These are phyloP conservation scores for Colletotrichum liaoningense DNA, from an alignment of 2,329 filamentous ascomycete species.

Conservation along the genomic window DNA sequence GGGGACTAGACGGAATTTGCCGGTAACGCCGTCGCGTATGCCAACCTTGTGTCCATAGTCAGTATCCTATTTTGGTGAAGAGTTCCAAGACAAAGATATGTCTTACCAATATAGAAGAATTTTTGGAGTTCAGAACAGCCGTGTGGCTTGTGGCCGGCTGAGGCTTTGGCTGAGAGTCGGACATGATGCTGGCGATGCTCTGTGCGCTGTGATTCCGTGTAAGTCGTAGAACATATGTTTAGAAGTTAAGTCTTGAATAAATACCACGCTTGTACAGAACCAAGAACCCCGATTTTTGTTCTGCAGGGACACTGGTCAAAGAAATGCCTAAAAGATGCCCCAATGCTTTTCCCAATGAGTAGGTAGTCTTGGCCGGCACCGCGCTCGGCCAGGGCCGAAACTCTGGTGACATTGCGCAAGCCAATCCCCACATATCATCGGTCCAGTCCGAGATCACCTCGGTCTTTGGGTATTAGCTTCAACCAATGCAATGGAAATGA, in stretches of 20 bases:
- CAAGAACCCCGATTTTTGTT: background rate
- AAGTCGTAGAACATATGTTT: background rate
- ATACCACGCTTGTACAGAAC: background rate
- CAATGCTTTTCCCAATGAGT: background rate
- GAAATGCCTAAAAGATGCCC: too few species aligned
- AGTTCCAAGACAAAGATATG: background rate
- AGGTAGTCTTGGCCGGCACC: background rate
- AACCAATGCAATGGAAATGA: background rate
- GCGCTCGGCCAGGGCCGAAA: conserved; percentile 11
- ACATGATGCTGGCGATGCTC: background rate
- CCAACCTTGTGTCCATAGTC: conserved; percentile 36
- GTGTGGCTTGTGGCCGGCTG: conserved; percentile 37
- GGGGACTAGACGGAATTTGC: conserved; percentile 39
- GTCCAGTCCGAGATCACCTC: conserved; percentile 4
- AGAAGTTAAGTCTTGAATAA: background rate
- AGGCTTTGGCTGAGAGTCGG: conserved; percentile 5
- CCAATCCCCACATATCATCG: background rate
- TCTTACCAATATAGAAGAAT: conserved; percentile 38
- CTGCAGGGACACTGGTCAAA: background rate
- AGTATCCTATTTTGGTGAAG: background rate
- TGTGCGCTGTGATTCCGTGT: background rate
- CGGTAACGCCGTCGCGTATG: conserved; percentile 42
- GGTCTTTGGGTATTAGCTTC: background rate
- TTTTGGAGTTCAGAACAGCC: conserved; percentile 40
- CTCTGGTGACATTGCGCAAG: background rate